A percentile compares a stretch with the other conserved stretches of the same genome.
Conservation (phyloP, 768 basidiomycete species). For the Boletus huronensis region DNA sequence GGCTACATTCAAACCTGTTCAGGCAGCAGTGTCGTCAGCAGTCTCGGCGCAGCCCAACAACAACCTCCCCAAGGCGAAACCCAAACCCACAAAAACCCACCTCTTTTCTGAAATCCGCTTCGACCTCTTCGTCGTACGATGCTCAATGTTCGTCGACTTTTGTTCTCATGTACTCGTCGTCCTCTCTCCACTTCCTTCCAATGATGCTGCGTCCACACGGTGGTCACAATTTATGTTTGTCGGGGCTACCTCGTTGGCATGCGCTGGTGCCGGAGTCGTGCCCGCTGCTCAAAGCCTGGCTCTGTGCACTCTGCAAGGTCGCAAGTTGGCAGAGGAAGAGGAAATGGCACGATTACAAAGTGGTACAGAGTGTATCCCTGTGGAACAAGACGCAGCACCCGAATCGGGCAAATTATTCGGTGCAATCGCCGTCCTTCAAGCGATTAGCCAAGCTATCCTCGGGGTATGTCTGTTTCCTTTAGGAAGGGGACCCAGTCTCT, state of each 20-base stretch:
- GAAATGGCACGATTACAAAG: constrained; percentile 29
- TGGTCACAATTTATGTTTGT: constrained; percentile 48
- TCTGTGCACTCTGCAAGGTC: constrained; percentile 52
- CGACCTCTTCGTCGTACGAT: constrained; percentile 62
- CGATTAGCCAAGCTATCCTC: constrained; percentile 60
- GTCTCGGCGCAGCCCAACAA: constrained; percentile 2
- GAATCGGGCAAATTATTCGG: constrained; percentile 62
- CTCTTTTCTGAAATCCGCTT: constrained; percentile 63
- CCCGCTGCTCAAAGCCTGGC: constrained; percentile 74
- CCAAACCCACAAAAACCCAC: constrained; percentile 43
- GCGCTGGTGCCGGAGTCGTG: constrained; percentile 64
- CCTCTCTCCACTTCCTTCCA: constrained; percentile 45
- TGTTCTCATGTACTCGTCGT: constrained; percentile 61
- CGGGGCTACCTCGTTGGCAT: constrained; percentile 56
- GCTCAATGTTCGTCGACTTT: constrained; percentile 66
- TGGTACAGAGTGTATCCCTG: not conserved
- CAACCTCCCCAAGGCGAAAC: constrained; percentile 33
- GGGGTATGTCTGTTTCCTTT: constrained; percentile 32
- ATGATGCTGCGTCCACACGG: constrained; percentile 12
- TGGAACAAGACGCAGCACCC: constrained; percentile 33
- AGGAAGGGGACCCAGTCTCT: constrained; percentile 6
- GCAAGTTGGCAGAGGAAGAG: constrained; percentile 31
- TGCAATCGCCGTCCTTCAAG: constrained; percentile 64
- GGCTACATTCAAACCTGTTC: constrained; percentile 52
- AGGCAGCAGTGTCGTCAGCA: constrained; percentile 8